Evolutionary conservation across 768 basidiomycete genomes (phyloP).

Genomic region (Termitomyces sp.): DNA sequence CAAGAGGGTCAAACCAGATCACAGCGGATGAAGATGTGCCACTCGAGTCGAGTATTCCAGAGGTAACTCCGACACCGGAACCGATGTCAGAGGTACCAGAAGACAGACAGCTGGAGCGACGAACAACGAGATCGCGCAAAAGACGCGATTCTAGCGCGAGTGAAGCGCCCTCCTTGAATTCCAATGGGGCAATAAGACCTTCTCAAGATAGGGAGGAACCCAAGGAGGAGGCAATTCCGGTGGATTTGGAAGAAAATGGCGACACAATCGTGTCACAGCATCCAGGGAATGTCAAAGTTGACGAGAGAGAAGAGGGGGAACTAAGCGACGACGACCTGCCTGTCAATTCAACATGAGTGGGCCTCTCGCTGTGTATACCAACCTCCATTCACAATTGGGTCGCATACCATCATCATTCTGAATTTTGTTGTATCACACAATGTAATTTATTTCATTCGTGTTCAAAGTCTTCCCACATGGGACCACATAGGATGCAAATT

Average conservation of each 20-base stretch:
- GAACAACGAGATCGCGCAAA: slow-evolving; percentile 45
- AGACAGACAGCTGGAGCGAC: slow-evolving; percentile 36
- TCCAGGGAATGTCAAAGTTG: slow-evolving; percentile 18
- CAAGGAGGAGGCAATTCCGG: background rate
- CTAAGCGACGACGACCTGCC: slow-evolving; percentile 28
- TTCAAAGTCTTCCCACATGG: no score
- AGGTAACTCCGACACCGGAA: slow-evolving; percentile 23
- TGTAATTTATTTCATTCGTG: no score
- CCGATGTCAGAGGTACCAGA: slow-evolving; percentile 30
- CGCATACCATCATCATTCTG: no score
- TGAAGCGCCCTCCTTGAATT: slow-evolving; percentile 37
- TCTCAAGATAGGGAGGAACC: slow-evolving; percentile 7
- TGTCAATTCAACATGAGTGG: background rate
- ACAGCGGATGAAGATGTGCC: slow-evolving; percentile 41
- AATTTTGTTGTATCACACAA: no score
- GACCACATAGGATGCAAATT: no score
- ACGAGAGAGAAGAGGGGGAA: slow-evolving; percentile 38
- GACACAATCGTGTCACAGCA: slow-evolving; percentile 5
- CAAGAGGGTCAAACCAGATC: slow-evolving; percentile 35
- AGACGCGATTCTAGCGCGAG: slow-evolving; percentile 53
- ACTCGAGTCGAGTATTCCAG: slow-evolving; percentile 20
- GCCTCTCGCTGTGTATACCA: background rate
- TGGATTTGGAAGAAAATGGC: slow-evolving; percentile 12
- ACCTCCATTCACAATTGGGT: background rate
- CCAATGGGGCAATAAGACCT: slow-evolving; percentile 12